phyloP scores from a whole-genome alignment of 1,284 basidiomycete species.

The Malassezia nana region DNA sequence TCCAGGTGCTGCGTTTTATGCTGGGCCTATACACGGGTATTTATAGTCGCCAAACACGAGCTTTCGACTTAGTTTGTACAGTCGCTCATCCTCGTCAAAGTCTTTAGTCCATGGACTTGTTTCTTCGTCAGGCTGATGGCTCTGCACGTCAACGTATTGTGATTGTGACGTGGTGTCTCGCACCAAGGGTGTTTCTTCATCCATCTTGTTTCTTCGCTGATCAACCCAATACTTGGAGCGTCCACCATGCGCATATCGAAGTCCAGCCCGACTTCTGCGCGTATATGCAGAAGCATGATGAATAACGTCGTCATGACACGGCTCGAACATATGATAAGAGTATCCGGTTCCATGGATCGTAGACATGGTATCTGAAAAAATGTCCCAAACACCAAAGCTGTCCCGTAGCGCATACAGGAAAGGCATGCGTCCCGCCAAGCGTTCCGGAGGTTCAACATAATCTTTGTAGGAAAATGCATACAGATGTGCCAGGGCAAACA shows the following conservation, averaged over 20 bases:
- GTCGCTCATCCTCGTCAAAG: slow-evolving; percentile 58
- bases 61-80: slow-evolving; percentile 62
- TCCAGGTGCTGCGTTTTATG: neutral
- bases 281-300: slow-evolving; percentile 52
- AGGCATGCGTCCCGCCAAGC: slow-evolving; percentile 35
- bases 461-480: slow-evolving; percentile 60
- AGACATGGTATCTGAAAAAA: slow-evolving; percentile 70
- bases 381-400: slow-evolving; percentile 63
- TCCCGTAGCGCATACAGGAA: slow-evolving; percentile 66
- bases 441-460: slow-evolving; percentile 31
- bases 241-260: slow-evolving; percentile 80
- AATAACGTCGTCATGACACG: slow-evolving; percentile 72
- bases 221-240: slow-evolving; percentile 53
- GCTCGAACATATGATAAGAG: slow-evolving; percentile 90
- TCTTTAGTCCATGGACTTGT: slow-evolving; percentile 55
- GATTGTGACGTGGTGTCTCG: slow-evolving; percentile 13
- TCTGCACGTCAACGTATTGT: slow-evolving; percentile 11
- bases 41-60: slow-evolving; percentile 84
- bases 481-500: slow-evolving; percentile 87
- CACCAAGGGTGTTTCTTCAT: slow-evolving; percentile 31
- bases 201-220: slow-evolving; percentile 21
- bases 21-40: slow-evolving; percentile 55
- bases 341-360: slow-evolving; percentile 81
- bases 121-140: slow-evolving; percentile 13
- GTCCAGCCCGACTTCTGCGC: slow-evolving; percentile 52